Conservation (phyloP, 1,284 basidiomycete genomes). For the Hymenochaete sp. region DNA sequence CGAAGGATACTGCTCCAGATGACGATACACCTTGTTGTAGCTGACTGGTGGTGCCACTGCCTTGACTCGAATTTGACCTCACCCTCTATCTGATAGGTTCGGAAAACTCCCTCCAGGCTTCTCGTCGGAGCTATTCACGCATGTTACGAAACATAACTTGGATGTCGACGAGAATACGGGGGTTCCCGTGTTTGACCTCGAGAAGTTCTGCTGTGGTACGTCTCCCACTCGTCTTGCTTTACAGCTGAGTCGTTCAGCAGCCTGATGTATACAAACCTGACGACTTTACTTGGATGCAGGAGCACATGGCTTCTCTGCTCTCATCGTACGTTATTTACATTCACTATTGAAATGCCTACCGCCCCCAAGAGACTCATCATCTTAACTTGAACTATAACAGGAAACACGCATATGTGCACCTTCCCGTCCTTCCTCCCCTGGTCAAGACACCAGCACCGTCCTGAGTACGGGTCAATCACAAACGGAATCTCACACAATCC, state of each 20-base stretch:
- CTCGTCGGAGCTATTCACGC: constrained; percentile 58
- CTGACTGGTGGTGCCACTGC: too few species aligned
- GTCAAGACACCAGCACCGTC: too few species aligned
- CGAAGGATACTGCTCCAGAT: too few species aligned
- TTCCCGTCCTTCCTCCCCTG: too few species aligned
- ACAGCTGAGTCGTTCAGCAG: background rate
- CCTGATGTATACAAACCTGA: background rate
- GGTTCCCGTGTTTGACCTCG: constrained; percentile 60
- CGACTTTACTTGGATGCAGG: too few species aligned
- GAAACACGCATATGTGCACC: too few species aligned
- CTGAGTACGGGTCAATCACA: background rate
- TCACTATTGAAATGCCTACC: too few species aligned
- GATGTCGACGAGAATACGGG: constrained; percentile 46
- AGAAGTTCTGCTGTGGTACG: constrained; percentile 70
- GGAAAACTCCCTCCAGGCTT: constrained; percentile 72
- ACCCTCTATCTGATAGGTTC: constrained; percentile 56
- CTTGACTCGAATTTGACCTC: too few species aligned
- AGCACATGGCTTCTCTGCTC: constrained; percentile 72
- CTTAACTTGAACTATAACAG: too few species aligned
- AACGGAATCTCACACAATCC: constrained; percentile 37
- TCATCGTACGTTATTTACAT: constrained; percentile 38
- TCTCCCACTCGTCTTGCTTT: constrained; percentile 1
- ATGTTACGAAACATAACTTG: constrained; percentile 44
- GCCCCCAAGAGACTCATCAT: too few species aligned
- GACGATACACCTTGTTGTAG: too few species aligned